phyloP scores from a whole-genome alignment of 495 filamentous ascomycete genomes.

The Rostrohypoxylon terebratum region DNA sequence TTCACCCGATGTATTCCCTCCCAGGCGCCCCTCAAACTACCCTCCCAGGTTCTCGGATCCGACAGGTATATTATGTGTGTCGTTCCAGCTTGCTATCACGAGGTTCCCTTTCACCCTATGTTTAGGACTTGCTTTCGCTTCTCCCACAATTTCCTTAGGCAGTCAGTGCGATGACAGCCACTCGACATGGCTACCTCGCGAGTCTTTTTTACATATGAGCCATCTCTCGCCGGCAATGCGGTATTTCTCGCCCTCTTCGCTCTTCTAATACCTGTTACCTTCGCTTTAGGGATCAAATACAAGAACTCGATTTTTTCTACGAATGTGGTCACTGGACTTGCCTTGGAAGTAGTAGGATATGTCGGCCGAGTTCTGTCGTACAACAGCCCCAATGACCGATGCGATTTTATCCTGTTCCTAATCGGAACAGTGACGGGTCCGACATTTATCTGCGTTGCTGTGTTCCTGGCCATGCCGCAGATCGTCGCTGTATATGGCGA shows the following conservation, averaged over 20 bases:
- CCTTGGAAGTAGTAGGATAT: constrained; percentile 57
- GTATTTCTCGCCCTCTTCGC: constrained; percentile 57
- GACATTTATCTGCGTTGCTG: constrained; percentile 52
- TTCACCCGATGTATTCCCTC: constrained; percentile 29
- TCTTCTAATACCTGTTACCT: constrained; percentile 49
- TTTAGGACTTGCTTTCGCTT: background rate
- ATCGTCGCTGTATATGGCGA: constrained; percentile 57
- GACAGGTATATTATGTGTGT: constrained; percentile 25
- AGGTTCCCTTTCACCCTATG: background rate
- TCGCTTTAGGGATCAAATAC: constrained; percentile 55
- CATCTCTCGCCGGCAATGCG: constrained; percentile 49
- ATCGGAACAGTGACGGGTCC: constrained; percentile 56
- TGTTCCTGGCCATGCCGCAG: constrained; percentile 53
- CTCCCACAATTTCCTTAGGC: background rate
- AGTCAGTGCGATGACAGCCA: constrained; percentile 26
- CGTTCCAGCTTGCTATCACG: background rate
- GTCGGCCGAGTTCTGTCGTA: constrained; percentile 54
- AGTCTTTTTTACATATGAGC: constrained; percentile 48
- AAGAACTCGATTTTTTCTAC: constrained; percentile 50
- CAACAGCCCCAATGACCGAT: constrained; percentile 40
- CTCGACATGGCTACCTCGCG: constrained; percentile 37
- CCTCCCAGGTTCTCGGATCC: constrained; percentile 13
- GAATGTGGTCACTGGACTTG: constrained; percentile 49
- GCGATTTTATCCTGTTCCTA: constrained; percentile 52
- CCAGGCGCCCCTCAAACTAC: constrained; percentile 14